A percentile compares a stretch with the other conserved stretches of the same genome.
Evolutionary conservation across 2,329 filamentous ascomycete species (phyloP).

Genomic region (Fusarium mexicanum): DNA sequence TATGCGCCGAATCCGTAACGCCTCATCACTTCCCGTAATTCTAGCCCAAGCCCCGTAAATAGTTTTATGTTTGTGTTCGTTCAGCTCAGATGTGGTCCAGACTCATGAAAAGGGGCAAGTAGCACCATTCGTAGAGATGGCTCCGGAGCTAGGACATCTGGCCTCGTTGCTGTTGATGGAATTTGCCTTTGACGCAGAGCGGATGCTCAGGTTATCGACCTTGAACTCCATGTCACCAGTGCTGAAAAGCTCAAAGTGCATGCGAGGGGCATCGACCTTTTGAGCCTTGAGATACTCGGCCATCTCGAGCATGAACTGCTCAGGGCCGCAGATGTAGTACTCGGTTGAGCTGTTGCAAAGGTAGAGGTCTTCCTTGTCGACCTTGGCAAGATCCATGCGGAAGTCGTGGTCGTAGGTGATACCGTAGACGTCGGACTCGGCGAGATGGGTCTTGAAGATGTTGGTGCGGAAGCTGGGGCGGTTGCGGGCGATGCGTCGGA

Average conservation of each 20-base stretch:
- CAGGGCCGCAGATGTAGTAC: constrained; percentile 65
- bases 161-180: constrained; percentile 22
- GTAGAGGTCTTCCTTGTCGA: constrained; percentile 57
- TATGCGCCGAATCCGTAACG: constrained; percentile 24
- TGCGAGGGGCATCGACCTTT: constrained; percentile 51
- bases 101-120: constrained; percentile 30
- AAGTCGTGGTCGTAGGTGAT: constrained; percentile 56
- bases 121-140: constrained; percentile 14
- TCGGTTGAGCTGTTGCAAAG: constrained; percentile 57
- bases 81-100: neutral
- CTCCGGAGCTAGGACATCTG: constrained; percentile 33
- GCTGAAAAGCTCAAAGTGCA: constrained; percentile 60
- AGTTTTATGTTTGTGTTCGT: neutral
- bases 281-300: constrained; percentile 53
- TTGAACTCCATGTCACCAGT: constrained; percentile 55
- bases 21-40: constrained; percentile 21
- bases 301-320: constrained; percentile 65
- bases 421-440: constrained; percentile 55
- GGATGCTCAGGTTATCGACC: constrained; percentile 44
- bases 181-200: constrained; percentile 29
- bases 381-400: constrained; percentile 56
- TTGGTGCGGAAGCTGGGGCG: constrained; percentile 50
- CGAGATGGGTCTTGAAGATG: constrained; percentile 61
- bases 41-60: neutral
- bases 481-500: constrained; percentile 56